Base-by-base conservation (phyloP, 768 basidiomycete species). In the Fomitopsis pulvina region DNA sequence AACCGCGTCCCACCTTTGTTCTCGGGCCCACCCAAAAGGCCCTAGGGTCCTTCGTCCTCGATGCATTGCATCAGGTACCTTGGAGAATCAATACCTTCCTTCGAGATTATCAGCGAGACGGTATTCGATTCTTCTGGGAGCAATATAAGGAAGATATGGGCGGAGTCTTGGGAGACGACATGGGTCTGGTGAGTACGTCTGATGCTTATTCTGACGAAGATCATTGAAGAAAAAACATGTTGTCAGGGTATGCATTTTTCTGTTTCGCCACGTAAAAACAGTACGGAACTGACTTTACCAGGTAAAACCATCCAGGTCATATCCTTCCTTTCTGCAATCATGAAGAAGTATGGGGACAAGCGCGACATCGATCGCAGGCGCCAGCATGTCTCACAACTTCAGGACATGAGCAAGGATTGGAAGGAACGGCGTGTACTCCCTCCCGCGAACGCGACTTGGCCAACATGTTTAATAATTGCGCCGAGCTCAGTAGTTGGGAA, bases 231-330 rank as follows among this genome's bases (percentile, higher is more conserved):
- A n/a, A n/a, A n/a, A n/a, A n/a, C n/a, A n/a, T n/a, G n/a, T n/a
- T n/a, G n/a, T n/a, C n/a, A n/a, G n/a, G n/a, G n/a, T n/a, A n/a
- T 41, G 8, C 39, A 41, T 20, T 22, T 12, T 12, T 25, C 21
- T n/a, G 3, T 43, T 9, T 43, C 9, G 14, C 7, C 41, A 43
- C 39, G 20, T 41, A 11, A 10, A 41, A 27, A 51, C 52, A 37
- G n/a, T n/a, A n/a, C n/a, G n/a, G 49, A 40, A 40, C 24, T 44
- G n/a, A 28, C 6, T 14, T 20, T 26, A 37, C 11, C 37, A 58
- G 95, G 86, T 2, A 98, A 98, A 77, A 98, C 95, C 0, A 92
- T 97, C 20, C 95, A 98, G 65, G 85, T 92, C 22, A 88, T 93
- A 40, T 77, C 86, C 0, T 88, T 92, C 60, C 75, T 98, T 2